These are phyloP conservation scores for Candida mesenterica DNA, from an alignment of 1,139 yeast species.

Conservation along the genomic window DNA sequence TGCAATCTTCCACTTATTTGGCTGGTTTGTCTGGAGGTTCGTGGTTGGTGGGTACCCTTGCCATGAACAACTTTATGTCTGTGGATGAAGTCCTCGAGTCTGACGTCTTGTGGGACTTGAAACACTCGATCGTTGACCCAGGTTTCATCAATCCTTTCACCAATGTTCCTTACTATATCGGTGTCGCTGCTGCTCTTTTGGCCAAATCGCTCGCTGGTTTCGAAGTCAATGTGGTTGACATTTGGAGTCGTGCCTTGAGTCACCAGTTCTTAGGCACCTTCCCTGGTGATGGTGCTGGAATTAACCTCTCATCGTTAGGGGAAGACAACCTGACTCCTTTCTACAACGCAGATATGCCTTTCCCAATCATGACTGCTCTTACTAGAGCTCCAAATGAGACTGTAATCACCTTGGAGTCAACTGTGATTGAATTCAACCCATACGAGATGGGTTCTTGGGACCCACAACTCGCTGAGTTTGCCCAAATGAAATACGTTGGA, in stretches of 20 bases:
- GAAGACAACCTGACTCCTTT: conserved; percentile 10
- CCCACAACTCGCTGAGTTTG: conserved; percentile 18
- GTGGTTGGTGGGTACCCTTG: conserved; percentile 43
- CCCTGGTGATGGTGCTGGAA: conserved; percentile 15
- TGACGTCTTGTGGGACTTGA: conserved; percentile 15
- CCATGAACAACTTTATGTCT: conserved; percentile 37
- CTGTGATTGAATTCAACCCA: conserved; percentile 22
- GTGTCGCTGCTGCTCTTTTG: conserved; percentile 4
- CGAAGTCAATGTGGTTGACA: conserved; percentile 14
- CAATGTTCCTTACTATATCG: conserved; percentile 11
- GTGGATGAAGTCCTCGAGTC: conserved; percentile 19
- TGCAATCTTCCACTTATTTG: conserved; percentile 40
- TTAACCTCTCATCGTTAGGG: conserved; percentile 31
- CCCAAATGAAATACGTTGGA: conserved; percentile 36
- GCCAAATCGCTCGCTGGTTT: neutral
- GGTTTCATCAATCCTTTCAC: conserved; percentile 33
- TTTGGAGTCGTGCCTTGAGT: conserved; percentile 23
- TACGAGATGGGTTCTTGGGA: conserved; percentile 27
- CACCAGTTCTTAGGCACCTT: conserved; percentile 18
- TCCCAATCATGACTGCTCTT: conserved; percentile 20
- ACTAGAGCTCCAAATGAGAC: conserved; percentile 18
- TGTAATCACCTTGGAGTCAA: conserved; percentile 11
- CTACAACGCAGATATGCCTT: conserved; percentile 18
- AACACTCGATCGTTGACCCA: conserved; percentile 41
- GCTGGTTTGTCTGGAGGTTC: conserved; percentile 45